These are phyloP conservation scores for Yarrowia bubula DNA, from an alignment of 805 yeast species.

Conservation along the genomic window DNA sequence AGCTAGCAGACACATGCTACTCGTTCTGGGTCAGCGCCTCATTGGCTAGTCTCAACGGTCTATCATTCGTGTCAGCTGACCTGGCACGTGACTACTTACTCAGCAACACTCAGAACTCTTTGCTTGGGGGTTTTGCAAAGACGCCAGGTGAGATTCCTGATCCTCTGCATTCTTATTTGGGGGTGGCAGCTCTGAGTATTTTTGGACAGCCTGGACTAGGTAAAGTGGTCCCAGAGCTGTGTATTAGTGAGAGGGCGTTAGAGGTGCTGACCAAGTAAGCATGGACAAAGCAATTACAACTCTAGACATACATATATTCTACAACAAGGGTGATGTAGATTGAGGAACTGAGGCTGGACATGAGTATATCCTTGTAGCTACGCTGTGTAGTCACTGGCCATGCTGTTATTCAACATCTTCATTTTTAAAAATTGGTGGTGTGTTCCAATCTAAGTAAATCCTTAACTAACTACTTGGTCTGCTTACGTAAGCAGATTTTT, in stretches of 20 bases:
- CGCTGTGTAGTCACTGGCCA: no score
- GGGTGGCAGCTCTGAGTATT: constrained; percentile 45
- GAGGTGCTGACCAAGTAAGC: constrained; percentile 6
- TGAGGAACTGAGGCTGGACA: no score
- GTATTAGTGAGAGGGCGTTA: constrained; percentile 35
- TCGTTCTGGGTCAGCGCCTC: constrained; percentile 78
- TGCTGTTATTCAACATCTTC: no score
- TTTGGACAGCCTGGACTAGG: constrained; percentile 26
- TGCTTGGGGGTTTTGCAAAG: constrained; percentile 78
- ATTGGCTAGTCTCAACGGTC: constrained; percentile 45
- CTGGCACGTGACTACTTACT: constrained; percentile 49
- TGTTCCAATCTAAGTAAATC: no score
- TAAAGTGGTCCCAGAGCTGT: constrained; percentile 38
- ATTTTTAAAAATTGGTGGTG: no score
- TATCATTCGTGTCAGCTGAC: constrained; percentile 41
- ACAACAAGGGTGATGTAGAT: no score
- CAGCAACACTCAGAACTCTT: constrained; percentile 53
- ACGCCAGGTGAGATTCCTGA: constrained; percentile 56
- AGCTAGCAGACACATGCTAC: constrained; percentile 82
- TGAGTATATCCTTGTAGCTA: no score
- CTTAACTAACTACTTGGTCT: no score
- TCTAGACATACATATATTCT: no score
- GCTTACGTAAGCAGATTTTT: no score
- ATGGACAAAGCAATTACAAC: no score
- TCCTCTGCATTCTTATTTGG: constrained; percentile 61